Percentiles rank a stretch among this genome's conserved stretches.
Conservation (phyloP, 2,329 filamentous ascomycete genomes). For the Xylaria polymorpha region DNA sequence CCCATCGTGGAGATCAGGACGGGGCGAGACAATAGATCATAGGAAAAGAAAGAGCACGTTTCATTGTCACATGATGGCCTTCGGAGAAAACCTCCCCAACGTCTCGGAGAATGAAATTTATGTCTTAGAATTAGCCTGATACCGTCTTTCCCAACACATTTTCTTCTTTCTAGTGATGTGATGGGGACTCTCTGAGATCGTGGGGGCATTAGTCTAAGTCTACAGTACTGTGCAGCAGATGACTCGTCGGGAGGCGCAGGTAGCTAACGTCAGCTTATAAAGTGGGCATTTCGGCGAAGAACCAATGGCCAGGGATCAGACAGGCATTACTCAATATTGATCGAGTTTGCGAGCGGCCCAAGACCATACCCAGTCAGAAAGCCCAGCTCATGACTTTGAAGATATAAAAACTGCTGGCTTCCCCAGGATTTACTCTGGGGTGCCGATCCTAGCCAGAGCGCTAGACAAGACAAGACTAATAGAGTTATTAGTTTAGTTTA, state of each 20-base stretch:
- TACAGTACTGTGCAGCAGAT: no score
- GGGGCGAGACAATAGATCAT: not conserved
- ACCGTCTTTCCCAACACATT: not conserved
- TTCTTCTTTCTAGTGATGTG: not conserved
- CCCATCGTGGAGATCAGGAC: not conserved
- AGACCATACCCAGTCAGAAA: not conserved
- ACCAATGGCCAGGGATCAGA: not conserved
- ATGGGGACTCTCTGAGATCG: not conserved
- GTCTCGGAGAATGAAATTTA: not conserved
- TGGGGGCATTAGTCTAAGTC: not conserved
- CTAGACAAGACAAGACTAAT: not conserved
- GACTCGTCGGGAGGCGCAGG: not conserved
- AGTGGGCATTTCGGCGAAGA: not conserved
- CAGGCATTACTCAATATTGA: slow-evolving; percentile 27
- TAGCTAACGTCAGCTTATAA: not conserved
- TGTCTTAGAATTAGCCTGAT: not conserved
- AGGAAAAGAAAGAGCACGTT: not conserved
- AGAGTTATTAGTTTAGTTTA: not conserved
- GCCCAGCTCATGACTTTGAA: not conserved
- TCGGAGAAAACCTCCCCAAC: not conserved
- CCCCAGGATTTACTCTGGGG: not conserved
- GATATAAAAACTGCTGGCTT: not conserved
- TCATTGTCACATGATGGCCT: slow-evolving; percentile 10
- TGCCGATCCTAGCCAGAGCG: not conserved
- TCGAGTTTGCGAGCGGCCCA: slow-evolving; percentile 23